Percentiles rank a stretch among this genome's conserved stretches.
Evolutionary conservation across 495 filamentous ascomycete genomes (phyloP).

Genomic region (Neurospora sublineolata): DNA sequence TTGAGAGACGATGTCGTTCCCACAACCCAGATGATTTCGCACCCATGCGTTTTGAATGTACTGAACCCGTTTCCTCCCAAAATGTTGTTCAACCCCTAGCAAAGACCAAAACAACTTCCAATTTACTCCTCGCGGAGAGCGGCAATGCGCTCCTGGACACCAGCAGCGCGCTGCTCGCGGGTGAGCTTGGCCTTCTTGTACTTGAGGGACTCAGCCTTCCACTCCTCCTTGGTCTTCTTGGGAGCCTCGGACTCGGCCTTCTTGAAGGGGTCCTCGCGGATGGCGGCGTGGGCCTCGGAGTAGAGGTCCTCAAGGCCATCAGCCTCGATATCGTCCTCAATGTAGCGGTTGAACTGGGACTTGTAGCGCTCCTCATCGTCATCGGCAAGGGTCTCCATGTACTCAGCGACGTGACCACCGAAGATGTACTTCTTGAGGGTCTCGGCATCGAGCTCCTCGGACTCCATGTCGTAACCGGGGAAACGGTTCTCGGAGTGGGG

Average conservation of each 20-base stretch:
- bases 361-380: conserved; percentile 99
- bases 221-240: conserved; percentile 94
- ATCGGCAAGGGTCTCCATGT: conserved; percentile 99
- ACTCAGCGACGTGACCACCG: conserved; percentile 95
- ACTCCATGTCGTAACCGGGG: conserved; percentile 94
- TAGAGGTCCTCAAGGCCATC: conserved; percentile 97
- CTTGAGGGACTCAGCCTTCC: conserved; percentile 93
- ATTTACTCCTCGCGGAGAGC: conserved; percentile 44
- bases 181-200: conserved; percentile 64
- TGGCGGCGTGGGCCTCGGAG: conserved; percentile 84
- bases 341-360: conserved; percentile 93
- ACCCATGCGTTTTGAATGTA: neutral
- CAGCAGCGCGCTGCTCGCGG: conserved; percentile 64
- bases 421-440: conserved; percentile 98
- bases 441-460: conserved; percentile 93
- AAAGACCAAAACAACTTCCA: conserved; percentile 2
- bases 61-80: neutral
- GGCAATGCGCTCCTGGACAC: conserved; percentile 81
- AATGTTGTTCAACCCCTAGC: conserved; percentile 13
- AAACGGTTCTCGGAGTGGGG: conserved; percentile 99
- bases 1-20: neutral
- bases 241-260: conserved; percentile 65
- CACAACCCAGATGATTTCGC: neutral
- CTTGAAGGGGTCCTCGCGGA: conserved; percentile 97
- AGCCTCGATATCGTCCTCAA: conserved; percentile 91